These are phyloP conservation scores for Penicillium goetzii DNA, from an alignment of 495 filamentous ascomycete genomes.

Conservation along the genomic window DNA sequence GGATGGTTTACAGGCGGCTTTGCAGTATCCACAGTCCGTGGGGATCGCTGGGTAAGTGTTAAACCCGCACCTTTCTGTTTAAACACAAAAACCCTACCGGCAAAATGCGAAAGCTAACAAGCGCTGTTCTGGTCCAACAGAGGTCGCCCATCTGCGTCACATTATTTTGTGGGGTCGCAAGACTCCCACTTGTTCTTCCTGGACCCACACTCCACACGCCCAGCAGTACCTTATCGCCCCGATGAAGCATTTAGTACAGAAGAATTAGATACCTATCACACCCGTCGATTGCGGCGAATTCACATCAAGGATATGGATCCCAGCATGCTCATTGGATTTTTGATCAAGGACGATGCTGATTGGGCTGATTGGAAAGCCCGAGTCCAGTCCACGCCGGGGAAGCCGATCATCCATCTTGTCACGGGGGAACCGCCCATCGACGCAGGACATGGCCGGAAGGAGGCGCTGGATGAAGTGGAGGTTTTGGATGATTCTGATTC, in stretches of 20 bases:
- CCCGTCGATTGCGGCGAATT: conserved; percentile 76
- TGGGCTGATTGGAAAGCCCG: conserved; percentile 80
- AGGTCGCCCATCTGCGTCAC: conserved; percentile 90
- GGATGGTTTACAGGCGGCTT: conserved; percentile 77
- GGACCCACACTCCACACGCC: conserved; percentile 84
- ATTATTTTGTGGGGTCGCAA: conserved; percentile 98
- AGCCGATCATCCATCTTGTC: conserved; percentile 78
- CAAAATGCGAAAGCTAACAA: conserved; percentile 13
- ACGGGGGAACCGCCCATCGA: conserved; percentile 63
- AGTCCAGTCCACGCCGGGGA: conserved; percentile 71
- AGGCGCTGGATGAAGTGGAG: conserved; percentile 89
- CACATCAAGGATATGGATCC: conserved; percentile 95
- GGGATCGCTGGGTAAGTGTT: conserved; percentile 87
- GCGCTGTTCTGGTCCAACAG: conserved; percentile 43
- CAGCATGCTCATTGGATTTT: conserved; percentile 97
- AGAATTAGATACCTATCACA: conserved; percentile 85
- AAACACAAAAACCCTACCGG: background rate
- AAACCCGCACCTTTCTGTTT: background rate
- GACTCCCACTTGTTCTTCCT: conserved; percentile 89
- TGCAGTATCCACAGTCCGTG: conserved; percentile 87
- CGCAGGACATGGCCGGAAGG: conserved; percentile 59
- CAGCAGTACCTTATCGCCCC: conserved; percentile 61
- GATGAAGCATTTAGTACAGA: conserved; percentile 62
- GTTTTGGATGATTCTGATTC: conserved; percentile 77
- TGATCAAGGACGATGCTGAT: conserved; percentile 80